phyloP scores from a whole-genome alignment of 306 rosid species.

The Heteromeles arbutifolia region DNA sequence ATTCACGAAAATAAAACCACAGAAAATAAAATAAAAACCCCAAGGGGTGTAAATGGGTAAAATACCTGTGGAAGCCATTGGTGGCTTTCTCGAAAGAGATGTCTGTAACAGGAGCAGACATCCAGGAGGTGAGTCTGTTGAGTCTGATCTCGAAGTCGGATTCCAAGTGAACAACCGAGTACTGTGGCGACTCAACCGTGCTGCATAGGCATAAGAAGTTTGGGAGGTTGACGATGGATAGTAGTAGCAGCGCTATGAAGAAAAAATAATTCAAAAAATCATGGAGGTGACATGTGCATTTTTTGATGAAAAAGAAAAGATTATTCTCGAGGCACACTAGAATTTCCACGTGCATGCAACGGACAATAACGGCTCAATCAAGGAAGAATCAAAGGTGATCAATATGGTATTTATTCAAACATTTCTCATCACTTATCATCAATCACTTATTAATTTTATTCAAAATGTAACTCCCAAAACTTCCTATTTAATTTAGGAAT shows the following conservation, averaged over 20 bases:
- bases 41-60: not conserved
- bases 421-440: too few species aligned
- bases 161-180: conserved; percentile 44
- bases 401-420: too few species aligned
- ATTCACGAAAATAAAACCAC: not conserved
- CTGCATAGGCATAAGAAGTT: conserved; percentile 12
- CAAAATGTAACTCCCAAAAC: too few species aligned
- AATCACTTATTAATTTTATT: too few species aligned
- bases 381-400: too few species aligned
- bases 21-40: not conserved
- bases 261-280: too few species aligned
- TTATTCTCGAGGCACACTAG: too few species aligned
- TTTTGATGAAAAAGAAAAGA: too few species aligned
- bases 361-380: too few species aligned
- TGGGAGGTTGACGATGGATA: not conserved
- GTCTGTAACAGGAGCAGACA: conserved; percentile 45
- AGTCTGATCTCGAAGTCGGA: conserved; percentile 77
- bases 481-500: too few species aligned
- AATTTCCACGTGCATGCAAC: too few species aligned
- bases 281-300: too few species aligned
- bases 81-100: conserved; percentile 59
- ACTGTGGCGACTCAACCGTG: conserved; percentile 52
- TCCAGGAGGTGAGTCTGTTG: conserved; percentile 45
- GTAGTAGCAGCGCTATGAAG: not conserved
- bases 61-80: conserved; percentile 61